These are phyloP conservation scores for Gillenia trifoliata DNA, from an alignment of 306 rosid genomes.

Conservation along the genomic window DNA sequence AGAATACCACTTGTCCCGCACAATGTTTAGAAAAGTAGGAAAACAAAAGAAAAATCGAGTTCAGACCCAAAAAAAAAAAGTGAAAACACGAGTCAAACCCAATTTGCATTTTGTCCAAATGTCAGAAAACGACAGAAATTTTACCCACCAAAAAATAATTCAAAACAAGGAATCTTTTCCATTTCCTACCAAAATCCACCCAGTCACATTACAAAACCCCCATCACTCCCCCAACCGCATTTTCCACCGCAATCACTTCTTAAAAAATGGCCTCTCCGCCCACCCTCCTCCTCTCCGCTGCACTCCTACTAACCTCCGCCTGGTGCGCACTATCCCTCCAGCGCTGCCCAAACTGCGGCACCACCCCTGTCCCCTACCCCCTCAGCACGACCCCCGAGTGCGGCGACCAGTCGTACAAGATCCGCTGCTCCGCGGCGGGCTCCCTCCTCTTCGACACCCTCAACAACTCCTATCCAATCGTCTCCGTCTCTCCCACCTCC, in stretches of 20 bases:
- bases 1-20: too few species aligned
- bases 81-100: background rate
- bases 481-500: conserved; percentile 37
- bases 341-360: conserved; percentile 60
- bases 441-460: conserved; percentile 53
- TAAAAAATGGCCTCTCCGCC: conserved; percentile 21
- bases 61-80: too few species aligned
- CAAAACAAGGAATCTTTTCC: background rate
- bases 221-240: background rate
- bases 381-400: conserved; percentile 54
- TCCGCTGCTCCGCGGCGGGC: conserved; percentile 43
- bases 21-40: background rate
- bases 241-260: background rate
- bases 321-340: conserved; percentile 12
- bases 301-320: conserved; percentile 33
- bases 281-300: conserved; percentile 25
- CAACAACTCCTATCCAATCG: conserved; percentile 66
- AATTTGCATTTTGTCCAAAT: background rate
- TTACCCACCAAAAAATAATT: conserved; percentile 8
- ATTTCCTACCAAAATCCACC: background rate
- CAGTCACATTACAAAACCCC: background rate
- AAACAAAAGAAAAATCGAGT: too few species aligned
- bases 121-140: background rate
- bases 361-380: conserved; percentile 58
- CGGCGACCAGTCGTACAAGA: conserved; percentile 60